Evolutionary conservation across 352 stramenopile species (phyloP), one percentile per base, ranked within the genome.

Genomic region (Pythium rishiriense): DNA sequence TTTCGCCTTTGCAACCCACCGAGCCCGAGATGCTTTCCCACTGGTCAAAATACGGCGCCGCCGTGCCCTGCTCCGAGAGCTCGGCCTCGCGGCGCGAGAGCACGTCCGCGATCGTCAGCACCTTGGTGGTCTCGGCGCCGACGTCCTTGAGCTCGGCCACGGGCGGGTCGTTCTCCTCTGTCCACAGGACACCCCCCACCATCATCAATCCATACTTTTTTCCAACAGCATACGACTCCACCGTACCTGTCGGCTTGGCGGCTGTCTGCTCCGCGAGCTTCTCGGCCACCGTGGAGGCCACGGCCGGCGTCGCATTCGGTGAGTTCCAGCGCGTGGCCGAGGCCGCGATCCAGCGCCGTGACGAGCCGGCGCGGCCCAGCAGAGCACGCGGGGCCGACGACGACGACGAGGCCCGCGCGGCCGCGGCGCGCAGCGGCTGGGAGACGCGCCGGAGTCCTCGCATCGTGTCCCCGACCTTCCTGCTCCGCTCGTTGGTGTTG

Each of bases 61-160:
- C 66, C 4, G 58, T 57, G 47, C 78, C 74, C 12, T 67, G 78
- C 21, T 62, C 69, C n/a, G 68, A 62, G 28, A 85, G 47, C 33
- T 91, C 74, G 35, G 68, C 68, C 58, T 90, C 84, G 24, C 82
- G 84, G 26, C 72, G 70, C 51, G 74, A 78, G 41, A 93, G 64
- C 22, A 93, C 81, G 41, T 93, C 81, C 0, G 81, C 78, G 57
- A 93, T 91, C 28, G 84, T 93, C 63, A 91, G 48, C 31, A 90
- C 69, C 58, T 84, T 86, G 42, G 75, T 75, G 26, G 81, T 81
- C 63, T 91, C 84, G 6, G 81, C 81, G 7, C 81, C 81, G 19
- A 89, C 66, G 12, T 79, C 76, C 21, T 69, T 69, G 33, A 89
- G 54, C 49, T 86, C 78, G 43, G 82, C 83, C 54, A 55, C 37